Conservation (phyloP, 2,329 filamentous ascomycete genomes). For the Aspergillus japonicus region DNA sequence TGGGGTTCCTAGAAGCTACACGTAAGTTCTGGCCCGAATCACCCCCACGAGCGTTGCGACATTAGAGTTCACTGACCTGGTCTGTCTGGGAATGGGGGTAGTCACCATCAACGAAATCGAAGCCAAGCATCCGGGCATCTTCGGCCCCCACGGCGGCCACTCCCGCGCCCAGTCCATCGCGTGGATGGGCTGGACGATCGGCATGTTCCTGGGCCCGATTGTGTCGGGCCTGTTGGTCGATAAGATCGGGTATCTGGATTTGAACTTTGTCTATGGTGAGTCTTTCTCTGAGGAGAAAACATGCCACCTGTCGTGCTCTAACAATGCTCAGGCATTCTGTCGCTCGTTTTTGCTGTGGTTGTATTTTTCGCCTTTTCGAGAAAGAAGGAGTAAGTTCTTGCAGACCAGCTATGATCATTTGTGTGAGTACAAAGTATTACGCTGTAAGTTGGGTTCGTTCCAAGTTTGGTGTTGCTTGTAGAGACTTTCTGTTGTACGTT, state of each 20-base stretch:
- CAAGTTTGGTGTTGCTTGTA: no score
- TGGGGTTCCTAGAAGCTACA: not conserved
- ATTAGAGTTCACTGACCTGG: no score
- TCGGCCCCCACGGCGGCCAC: slow-evolving; percentile 16
- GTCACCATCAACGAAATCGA: slow-evolving; percentile 15
- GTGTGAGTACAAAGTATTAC: no score
- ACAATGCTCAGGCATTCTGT: not conserved
- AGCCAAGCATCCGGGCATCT: slow-evolving; percentile 7
- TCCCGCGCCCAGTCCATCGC: slow-evolving; percentile 18
- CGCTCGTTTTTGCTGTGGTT: not conserved
- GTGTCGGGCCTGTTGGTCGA: slow-evolving; percentile 14
- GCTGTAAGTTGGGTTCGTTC: no score
- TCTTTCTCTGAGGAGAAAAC: no score
- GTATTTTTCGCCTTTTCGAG: not conserved
- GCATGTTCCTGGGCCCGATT: slow-evolving; percentile 17
- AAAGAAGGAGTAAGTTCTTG: not conserved
- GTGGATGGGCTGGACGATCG: slow-evolving; percentile 15
- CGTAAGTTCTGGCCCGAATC: not conserved
- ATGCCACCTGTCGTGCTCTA: not conserved
- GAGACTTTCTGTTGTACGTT: no score
- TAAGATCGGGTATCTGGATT: slow-evolving; percentile 10
- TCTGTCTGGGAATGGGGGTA: not conserved
- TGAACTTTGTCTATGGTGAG: not conserved
- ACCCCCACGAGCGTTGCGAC: no score
- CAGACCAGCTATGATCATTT: no score